These are phyloP conservation scores for Staphylotrichum tortipilum DNA, from an alignment of 495 filamentous ascomycete species.

Conservation along the genomic window DNA sequence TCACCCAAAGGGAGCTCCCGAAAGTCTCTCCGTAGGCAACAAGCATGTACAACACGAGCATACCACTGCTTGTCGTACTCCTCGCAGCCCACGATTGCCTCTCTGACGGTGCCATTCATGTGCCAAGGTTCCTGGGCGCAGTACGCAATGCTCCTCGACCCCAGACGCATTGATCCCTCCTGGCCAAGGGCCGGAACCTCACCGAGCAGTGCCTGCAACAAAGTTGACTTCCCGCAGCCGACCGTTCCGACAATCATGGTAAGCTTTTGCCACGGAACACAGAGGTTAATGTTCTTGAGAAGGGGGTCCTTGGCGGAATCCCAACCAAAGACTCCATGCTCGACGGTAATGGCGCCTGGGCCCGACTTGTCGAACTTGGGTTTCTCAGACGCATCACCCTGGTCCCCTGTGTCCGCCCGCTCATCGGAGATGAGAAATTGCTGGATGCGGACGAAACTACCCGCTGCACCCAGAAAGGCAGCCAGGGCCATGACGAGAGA, in stretches of 20 bases:
- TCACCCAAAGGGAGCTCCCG: conserved; percentile 26
- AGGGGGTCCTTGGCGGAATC: conserved; percentile 36
- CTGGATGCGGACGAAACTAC: conserved; percentile 54
- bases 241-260: conserved; percentile 52
- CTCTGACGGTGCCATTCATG: conserved; percentile 28
- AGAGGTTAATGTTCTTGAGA: conserved; percentile 34
- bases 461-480: conserved; percentile 44
- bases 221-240: conserved; percentile 52
- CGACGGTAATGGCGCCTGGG: conserved; percentile 28
- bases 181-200: conserved; percentile 43
- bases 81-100: conserved; percentile 29
- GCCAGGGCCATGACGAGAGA: conserved; percentile 50
- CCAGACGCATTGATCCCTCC: conserved; percentile 21
- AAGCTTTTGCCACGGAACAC: conserved; percentile 24
- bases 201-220: conserved; percentile 50
- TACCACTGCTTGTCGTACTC: conserved; percentile 32
- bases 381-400: background rate
- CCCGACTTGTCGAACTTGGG: conserved; percentile 3
- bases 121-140: conserved; percentile 27
- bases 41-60: conserved; percentile 28
- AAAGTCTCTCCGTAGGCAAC: conserved; percentile 31
- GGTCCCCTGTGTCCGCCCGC: conserved; percentile 14
- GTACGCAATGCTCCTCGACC: conserved; percentile 24
- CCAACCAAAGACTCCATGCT: conserved; percentile 46
- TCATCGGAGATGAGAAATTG: conserved; percentile 43